Conservation (phyloP, 2,329 filamentous ascomycete genomes). For the Aureobasidium sp. region DNA sequence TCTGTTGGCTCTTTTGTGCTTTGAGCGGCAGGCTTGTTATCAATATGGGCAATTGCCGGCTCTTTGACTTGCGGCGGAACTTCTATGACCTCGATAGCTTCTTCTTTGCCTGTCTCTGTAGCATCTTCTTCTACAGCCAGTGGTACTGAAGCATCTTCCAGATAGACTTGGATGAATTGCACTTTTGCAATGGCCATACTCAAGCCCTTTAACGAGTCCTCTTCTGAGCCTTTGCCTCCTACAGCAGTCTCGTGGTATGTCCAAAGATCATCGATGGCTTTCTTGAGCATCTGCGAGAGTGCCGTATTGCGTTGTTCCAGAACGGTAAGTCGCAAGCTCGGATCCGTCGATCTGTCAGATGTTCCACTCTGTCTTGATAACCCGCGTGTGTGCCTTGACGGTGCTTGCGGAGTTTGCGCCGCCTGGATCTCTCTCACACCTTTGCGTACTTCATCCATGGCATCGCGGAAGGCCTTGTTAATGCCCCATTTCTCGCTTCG, state of each 20-base stretch:
- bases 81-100: constrained; percentile 1
- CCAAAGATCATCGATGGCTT: constrained; percentile 56
- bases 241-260: constrained; percentile 44
- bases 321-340: constrained; percentile 37
- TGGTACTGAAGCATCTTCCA: constrained; percentile 37
- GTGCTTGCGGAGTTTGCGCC: constrained; percentile 23
- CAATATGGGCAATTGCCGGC: not conserved
- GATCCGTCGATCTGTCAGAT: constrained; percentile 15
- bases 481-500: constrained; percentile 69
- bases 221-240: constrained; percentile 27
- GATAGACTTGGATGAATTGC: constrained; percentile 43
- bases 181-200: constrained; percentile 42
- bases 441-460: constrained; percentile 68
- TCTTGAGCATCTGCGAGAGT: constrained; percentile 59
- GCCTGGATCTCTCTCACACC: constrained; percentile 62
- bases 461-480: constrained; percentile 72
- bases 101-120: constrained; percentile 6
- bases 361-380: not conserved
- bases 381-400: constrained; percentile 20
- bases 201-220: constrained; percentile 31
- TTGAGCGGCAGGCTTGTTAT: not conserved
- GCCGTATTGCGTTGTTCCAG: constrained; percentile 59
- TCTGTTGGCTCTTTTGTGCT: not conserved
- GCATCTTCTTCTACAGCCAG: constrained; percentile 35
- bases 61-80: not conserved